Evolutionary conservation across 106 monocot genomes (phyloP).

Genomic region (Triglochin maritima): DNA sequence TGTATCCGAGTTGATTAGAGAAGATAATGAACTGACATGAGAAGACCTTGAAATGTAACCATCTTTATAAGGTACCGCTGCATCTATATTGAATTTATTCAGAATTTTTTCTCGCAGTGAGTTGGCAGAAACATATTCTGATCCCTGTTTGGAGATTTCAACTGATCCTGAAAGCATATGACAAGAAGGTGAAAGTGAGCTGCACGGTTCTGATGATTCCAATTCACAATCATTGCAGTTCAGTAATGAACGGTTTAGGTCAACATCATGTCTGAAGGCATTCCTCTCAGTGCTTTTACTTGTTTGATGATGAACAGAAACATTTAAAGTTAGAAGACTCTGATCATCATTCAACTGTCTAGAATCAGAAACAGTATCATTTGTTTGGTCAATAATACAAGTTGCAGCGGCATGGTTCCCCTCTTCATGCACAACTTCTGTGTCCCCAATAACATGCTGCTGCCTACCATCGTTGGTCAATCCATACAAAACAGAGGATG

Average conservation of each 20-base stretch:
- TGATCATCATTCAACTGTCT: background rate
- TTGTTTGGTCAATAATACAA: background rate
- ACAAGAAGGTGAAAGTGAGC: background rate
- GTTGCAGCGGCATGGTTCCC: slow-evolving; percentile 2
- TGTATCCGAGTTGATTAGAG: background rate
- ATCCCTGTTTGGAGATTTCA: background rate
- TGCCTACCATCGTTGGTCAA: background rate
- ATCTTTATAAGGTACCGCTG: background rate
- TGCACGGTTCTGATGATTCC: background rate
- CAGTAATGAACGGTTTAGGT: slow-evolving; percentile 1
- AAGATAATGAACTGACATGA: background rate
- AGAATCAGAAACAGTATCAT: background rate
- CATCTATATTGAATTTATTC: background rate
- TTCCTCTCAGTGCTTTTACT: background rate
- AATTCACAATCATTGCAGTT: background rate
- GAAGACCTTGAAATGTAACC: background rate
- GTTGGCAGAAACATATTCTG: background rate
- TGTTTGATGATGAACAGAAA: background rate
- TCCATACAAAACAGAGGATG: slow-evolving; percentile 25
- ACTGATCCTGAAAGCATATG: background rate
- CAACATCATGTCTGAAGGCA: background rate
- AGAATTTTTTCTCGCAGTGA: background rate
- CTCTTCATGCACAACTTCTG: background rate
- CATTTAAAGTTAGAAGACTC: background rate
- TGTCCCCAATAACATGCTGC: background rate